phyloP scores from a whole-genome alignment of 2,329 filamentous ascomycete species.

The Aspergillus spinulosporus region DNA sequence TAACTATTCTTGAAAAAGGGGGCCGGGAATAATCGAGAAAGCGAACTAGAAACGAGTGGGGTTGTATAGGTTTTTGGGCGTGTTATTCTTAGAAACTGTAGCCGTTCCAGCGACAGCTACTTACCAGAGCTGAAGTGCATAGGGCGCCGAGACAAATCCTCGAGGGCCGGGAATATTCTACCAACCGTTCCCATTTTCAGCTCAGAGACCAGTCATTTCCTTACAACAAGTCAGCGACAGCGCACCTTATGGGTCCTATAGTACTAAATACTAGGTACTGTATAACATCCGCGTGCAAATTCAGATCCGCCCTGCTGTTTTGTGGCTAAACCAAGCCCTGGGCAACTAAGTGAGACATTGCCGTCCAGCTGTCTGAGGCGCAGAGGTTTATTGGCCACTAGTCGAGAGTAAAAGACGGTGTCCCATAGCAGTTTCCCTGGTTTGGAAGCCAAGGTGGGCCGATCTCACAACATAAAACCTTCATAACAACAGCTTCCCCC shows the following conservation, averaged over 20 bases:
- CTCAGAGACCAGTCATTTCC: background rate
- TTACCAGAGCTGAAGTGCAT: background rate
- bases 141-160: background rate
- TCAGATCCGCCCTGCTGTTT: slow-evolving; percentile 2
- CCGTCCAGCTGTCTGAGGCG: slow-evolving; percentile 23
- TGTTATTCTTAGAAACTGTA: slow-evolving; percentile 16
- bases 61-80: background rate
- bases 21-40: slow-evolving; percentile 2
- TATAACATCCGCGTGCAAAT: no score
- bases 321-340: slow-evolving; percentile 18
- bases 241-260: background rate
- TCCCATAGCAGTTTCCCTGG: slow-evolving; percentile 29
- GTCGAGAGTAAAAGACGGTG: slow-evolving; percentile 18
- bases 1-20: background rate
- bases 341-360: slow-evolving; percentile 29
- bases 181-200: slow-evolving; percentile 13
- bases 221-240: background rate
- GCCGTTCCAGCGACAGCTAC: background rate
- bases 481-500: slow-evolving; percentile 28
- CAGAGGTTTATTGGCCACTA: slow-evolving; percentile 28
- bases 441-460: slow-evolving; percentile 26
- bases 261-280: background rate
- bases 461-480: slow-evolving; percentile 31
- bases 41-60: slow-evolving; percentile 3
- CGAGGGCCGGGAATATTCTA: slow-evolving; percentile 10